Evolutionary conservation across 495 filamentous ascomycete genomes (phyloP), one percentile per base, ranked within the genome.

Genomic region (Tuber borchii): DNA sequence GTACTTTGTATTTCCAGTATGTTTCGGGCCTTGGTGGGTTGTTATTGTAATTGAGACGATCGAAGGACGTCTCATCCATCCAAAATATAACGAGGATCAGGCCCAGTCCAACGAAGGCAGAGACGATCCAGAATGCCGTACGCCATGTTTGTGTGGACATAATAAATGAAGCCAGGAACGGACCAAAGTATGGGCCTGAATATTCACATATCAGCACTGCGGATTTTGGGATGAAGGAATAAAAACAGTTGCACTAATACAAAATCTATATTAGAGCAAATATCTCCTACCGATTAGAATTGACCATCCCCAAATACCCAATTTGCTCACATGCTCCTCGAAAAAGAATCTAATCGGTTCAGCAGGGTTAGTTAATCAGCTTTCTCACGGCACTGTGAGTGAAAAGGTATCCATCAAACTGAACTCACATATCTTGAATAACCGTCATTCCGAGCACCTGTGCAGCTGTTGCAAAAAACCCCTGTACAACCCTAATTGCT

Each of bases 271-370:
- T 65, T 65, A 26, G 26, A 6, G 26, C 12, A 17, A 14, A 2
- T 31, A 0, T 31, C 34, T 17, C 56, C 17, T 31, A 65, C 77
- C 77, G 71, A 81, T 73, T 42, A 82, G 44, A 70, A 82, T 79
- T 7, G 74, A 75, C 80, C 80, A 82, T 43, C 80, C 79, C 80
- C 80, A 82, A 42, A 82, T 81, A 10, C 76, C 76, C 39, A 82
- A 42, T 43, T 81, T 81, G 6, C 78, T 74, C 26, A 73, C 80
- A 37, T 81, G 79, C 42, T 82, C 80, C 26, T 82, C 80, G 26
- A 82, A 82, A 56, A 75, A 76, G 65, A 78, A 81, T 26, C 79
- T 81, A 16, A 31, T 65, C 19, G 20, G 56, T 43, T 43, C 39
- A 0, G 45, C 16, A 20, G 14, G 1, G 31, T 26, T 44, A 34